Base-by-base conservation (phyloP, 805 yeast genomes). In the Metschnikowia henanensis region DNA sequence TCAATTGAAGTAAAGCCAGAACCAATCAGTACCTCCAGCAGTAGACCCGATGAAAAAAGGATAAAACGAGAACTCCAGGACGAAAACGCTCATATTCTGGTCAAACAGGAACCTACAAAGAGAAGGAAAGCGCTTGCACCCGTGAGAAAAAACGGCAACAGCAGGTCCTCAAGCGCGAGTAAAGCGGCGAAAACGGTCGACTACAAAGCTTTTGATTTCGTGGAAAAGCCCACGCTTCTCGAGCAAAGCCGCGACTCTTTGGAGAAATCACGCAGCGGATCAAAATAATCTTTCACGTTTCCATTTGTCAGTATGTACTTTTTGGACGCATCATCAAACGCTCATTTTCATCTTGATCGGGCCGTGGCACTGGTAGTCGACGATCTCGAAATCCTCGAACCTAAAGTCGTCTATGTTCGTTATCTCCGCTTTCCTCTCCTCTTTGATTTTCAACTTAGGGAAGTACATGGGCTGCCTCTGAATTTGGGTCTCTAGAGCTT, bases 301-400 rank as follows among this genome's bases (percentile, higher is more conserved):
- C n/a, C n/a, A n/a, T n/a, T n/a, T n/a, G n/a, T n/a, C n/a, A n/a
- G n/a, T n/a, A n/a, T n/a, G n/a, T n/a, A n/a, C n/a, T 6, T 22
- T 22, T 22, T 22, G 6, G 9, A 22, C 6, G 25, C 25, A 7
- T 13, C 6, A 1, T 28, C 72, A 94, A 22, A 94, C 99, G 61
- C 97, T 90, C 99, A 94, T 94, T 56, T 87, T 85, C 99, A 94
- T 94, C 53, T 85, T 87, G 55, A 94, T 92, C 49, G 81, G 82
- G 2, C 80, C 77, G 58, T 88, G 83, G 3, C 97, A 97, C 41
- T 86, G 72, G 64, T 94, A 94, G 41, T 79, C 87, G 3, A 69
- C 68, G 36, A 94, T 81, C 56, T 83, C 88, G 57, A 94, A 91
- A 64, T 94, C 98, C 45, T 91, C 97, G 55, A 72, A 87, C 55